Evolutionary conservation across 148 eudicot species (phyloP), one percentile per base, ranked within the genome.

Genomic region (Rheum nobile): DNA sequence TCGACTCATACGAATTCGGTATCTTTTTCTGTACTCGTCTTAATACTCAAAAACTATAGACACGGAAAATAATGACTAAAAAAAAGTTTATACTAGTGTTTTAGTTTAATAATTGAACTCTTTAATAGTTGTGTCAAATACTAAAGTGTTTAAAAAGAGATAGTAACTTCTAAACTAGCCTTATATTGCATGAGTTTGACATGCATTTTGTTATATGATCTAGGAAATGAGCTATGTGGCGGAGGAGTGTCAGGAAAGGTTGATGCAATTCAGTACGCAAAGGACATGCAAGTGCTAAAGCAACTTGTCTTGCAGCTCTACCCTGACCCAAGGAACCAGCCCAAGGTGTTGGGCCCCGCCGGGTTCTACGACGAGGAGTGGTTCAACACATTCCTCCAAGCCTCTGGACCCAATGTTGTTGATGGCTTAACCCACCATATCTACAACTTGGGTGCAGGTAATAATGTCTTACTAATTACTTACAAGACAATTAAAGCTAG

Each of bases 361-460:
- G 92, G 92, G 0, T 86, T 86, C 22, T 88, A 75, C 39, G 85
- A 86, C 14, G 65, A 82, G 68, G n/a, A 75, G 55, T 88, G 90
- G 92, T 88, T 85, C 67, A 44, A 77, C 6, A 69, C 14, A 0
- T 85, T 75, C 67, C 84, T 89, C 17, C 63, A 50, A 50, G 32
- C 37, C 6, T 7, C 86, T 4, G 88, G 92, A 46, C 85, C 88
- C 0, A 44, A 73, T 39, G 85, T 80, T 32, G 76, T 85, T 39
- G 82, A 86, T 76, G 88, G 84, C 0, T 1, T 86, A 32, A 86
- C 88, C 16, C 93, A 85, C 78, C 93, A 89, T 75, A 85, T 83
- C 43, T 88, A 89, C 79, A 88, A 88, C 72, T 85, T 88, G 46
- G 88, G 87, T 42, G 37, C 93, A 78, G 88, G 91, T 82, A 52